Percentiles rank a stretch among this genome's conserved stretches.
Evolutionary conservation across 345 rosid genomes (phyloP).

Genomic region (Excoecaria agallocha): DNA sequence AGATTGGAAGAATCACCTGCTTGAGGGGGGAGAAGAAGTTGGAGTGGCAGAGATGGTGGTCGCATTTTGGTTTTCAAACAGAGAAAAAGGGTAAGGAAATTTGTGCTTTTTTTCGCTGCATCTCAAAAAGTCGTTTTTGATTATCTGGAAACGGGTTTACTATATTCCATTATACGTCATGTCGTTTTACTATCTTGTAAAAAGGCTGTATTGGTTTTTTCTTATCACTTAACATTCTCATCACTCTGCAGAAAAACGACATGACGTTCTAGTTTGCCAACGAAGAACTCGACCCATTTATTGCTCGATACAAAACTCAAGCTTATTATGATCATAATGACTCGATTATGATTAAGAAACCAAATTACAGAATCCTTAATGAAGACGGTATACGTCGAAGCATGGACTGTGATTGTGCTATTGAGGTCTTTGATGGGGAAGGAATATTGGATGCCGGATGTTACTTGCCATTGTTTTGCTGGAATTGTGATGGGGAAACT

Average conservation of each 20-base stretch:
- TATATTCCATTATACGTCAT: no score
- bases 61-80: constrained; percentile 20
- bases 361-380: constrained; percentile 7
- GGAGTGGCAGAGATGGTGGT: constrained; percentile 32
- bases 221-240: no score
- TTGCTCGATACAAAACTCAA: no score
- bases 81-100: no score
- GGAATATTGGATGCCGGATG: constrained; percentile 11
- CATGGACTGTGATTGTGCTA: constrained; percentile 28
- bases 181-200: no score
- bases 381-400: constrained; percentile 8
- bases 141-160: no score
- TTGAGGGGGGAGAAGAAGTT: constrained; percentile 47
- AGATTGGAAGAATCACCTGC: constrained; percentile 23
- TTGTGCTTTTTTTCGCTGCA: no score
- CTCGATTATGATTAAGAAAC: not conserved
- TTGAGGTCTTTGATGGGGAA: constrained; percentile 20
- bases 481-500: constrained; percentile 18
- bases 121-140: no score
- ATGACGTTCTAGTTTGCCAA: no score
- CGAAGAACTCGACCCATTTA: no score
- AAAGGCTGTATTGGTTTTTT: no score
- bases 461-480: constrained; percentile 34
- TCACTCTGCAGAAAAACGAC: no score
- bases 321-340: not conserved